A percentile compares a stretch with the other conserved stretches of the same genome.
phyloP scores from a whole-genome alignment of 352 stramenopile genomes.

The Stramenopiles sp. region DNA sequence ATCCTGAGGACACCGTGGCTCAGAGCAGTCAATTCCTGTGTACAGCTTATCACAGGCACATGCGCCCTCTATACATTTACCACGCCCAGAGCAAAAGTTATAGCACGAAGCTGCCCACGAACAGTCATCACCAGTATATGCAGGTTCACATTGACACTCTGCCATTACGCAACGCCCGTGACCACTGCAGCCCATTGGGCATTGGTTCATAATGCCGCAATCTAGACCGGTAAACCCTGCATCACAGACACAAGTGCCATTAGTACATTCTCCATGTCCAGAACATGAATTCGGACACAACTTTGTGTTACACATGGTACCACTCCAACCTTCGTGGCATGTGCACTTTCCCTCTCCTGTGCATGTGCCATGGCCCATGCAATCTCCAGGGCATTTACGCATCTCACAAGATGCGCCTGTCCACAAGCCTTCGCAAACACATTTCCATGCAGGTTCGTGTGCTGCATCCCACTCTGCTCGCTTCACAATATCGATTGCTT shows the following conservation, averaged over 20 bases:
- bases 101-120: not conserved
- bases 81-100: constrained; percentile 6
- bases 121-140: constrained; percentile 8
- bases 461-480: no score
- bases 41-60: not conserved
- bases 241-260: not conserved
- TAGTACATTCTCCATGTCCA: no score
- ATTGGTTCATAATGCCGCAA: not conserved
- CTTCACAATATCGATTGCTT: no score
- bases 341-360: no score
- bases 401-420: not conserved
- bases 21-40: not conserved
- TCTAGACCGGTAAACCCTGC: not conserved
- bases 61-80: not conserved
- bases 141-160: no score
- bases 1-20: no score
- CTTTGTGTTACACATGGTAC: no score
- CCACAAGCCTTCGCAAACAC: no score
- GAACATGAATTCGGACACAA: no score
- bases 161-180: not conserved
- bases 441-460: no score
- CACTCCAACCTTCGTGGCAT: no score
- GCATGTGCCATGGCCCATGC: no score
- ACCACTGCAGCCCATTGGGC: not conserved
- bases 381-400: constrained; percentile 11